Evolutionary conservation across 805 yeast species (phyloP), one percentile per base, ranked within the genome.

Genomic region (Saturnispora ahearnii): DNA sequence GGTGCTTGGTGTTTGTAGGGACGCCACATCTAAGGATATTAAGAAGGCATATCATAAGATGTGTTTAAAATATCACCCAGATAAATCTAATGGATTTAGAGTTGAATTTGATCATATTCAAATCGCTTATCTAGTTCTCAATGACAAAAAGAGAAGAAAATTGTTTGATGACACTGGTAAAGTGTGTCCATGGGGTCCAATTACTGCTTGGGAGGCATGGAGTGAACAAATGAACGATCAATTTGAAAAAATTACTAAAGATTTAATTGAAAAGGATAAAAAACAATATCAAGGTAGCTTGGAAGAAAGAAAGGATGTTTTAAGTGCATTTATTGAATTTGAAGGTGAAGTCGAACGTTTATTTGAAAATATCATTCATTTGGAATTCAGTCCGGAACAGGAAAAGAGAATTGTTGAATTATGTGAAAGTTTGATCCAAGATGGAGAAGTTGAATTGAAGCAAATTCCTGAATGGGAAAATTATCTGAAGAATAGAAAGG

Each of bases 291-390:
- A 83, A 57, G 75, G 71, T 4, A 73, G 81, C n/a, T 59, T 57
- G 5, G 86, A 81, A 55, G 89, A 82, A 55, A 62, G 59, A 43
- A 68, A 67, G 4, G 96, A 89, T 59, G 73, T 89, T n/a, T 51
- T 78, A 41, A 83, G 83, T 67, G 63, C 70, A 8, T 77, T 71
- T 56, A 72, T 73, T 42, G 73, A 78, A 12, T 52, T 50, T 44
- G 49, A 58, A 22, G 96, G 96, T 5, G 87, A 86, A 57, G 77
- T 88, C 57, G 69, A 82, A 43, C 70, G 71, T 46, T 67, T 88
- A 5, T 84, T 88, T 60, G 95, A 87, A 61, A 71, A 73, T 32
- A 82, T 89, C 3, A 84, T 93, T 9, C 96, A 89, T 64, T 72
- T 85, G 47, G 89, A 84, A 53, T 73, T 82, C 41, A 67, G 67